These are phyloP conservation scores for Vigna nakashimae DNA, from an alignment of 306 rosid genomes.

Conservation along the genomic window DNA sequence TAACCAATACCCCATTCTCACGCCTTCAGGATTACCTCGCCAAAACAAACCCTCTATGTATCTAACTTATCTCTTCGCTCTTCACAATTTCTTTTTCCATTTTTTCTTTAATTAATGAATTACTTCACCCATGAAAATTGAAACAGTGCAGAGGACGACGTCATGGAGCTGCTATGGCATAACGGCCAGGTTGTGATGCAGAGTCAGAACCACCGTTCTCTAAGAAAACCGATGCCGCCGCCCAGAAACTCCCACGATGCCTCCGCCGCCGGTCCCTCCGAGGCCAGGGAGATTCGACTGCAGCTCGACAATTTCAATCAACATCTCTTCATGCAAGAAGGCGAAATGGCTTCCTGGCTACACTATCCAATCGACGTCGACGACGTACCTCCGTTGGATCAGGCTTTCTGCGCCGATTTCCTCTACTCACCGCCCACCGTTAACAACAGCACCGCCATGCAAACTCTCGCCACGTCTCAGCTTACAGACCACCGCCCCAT, in stretches of 20 bases:
- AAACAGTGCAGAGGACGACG: constrained; percentile 71
- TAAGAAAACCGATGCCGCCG: constrained; percentile 41
- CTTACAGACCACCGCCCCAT: constrained; percentile 43
- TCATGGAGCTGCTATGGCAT: constrained; percentile 84
- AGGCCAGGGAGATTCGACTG: constrained; percentile 47
- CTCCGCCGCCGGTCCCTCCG: constrained; percentile 44
- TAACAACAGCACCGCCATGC: constrained; percentile 34
- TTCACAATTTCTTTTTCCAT: not conserved
- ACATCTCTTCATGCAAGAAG: constrained; percentile 75
- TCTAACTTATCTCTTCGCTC: constrained; percentile 44
- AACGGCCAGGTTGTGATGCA: constrained; percentile 77
- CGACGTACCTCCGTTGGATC: constrained; percentile 62
- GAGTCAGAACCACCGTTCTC: constrained; percentile 65
- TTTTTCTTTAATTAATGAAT: not conserved
- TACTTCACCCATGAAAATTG: not conserved
- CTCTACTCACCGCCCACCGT: constrained; percentile 47
- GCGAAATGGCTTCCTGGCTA: constrained; percentile 86
- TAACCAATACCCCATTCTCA: constrained; percentile 52
- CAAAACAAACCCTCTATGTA: constrained; percentile 62
- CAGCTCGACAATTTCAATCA: constrained; percentile 41
- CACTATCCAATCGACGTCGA: constrained; percentile 71
- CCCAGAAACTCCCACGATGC: constrained; percentile 30
- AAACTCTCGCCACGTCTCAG: constrained; percentile 24
- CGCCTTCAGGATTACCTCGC: constrained; percentile 44
- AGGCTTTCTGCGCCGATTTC: constrained; percentile 59